These are phyloP conservation scores for Typha latifolia DNA, from an alignment of 176 grass and related monocot species.

Conservation along the genomic window DNA sequence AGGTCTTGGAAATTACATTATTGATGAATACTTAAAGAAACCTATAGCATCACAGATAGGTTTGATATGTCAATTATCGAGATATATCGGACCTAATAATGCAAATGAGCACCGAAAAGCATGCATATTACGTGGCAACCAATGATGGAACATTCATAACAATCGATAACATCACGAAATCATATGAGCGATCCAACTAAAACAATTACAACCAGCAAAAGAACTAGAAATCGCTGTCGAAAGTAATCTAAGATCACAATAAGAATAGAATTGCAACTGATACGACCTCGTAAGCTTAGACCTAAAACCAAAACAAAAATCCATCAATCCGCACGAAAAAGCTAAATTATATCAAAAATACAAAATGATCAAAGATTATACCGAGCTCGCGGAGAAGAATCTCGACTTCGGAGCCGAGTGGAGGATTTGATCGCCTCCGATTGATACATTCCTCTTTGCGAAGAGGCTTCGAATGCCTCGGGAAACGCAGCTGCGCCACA, in stretches of 20 bases:
- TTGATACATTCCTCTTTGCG: conserved; percentile 24
- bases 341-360: background rate
- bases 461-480: conserved; percentile 47
- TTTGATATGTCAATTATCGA: no score
- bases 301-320: background rate
- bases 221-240: no score
- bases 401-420: conserved; percentile 5
- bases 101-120: no score
- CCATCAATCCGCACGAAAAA: background rate
- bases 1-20: background rate
- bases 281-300: no score
- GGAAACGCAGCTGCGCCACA: conserved; percentile 88
- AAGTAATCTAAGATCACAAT: no score
- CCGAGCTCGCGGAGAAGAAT: conserved; percentile 46
- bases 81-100: no score
- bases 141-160: no score
- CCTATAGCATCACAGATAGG: no score
- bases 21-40: no score
- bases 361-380: conserved; percentile 24
- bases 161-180: no score
- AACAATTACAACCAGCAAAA: background rate
- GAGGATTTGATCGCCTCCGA: background rate
- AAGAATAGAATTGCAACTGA: no score
- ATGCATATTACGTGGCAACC: no score
- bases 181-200: background rate